Evolutionary conservation across 345 rosid genomes (phyloP).

Genomic region (Linum usitatissimum): DNA sequence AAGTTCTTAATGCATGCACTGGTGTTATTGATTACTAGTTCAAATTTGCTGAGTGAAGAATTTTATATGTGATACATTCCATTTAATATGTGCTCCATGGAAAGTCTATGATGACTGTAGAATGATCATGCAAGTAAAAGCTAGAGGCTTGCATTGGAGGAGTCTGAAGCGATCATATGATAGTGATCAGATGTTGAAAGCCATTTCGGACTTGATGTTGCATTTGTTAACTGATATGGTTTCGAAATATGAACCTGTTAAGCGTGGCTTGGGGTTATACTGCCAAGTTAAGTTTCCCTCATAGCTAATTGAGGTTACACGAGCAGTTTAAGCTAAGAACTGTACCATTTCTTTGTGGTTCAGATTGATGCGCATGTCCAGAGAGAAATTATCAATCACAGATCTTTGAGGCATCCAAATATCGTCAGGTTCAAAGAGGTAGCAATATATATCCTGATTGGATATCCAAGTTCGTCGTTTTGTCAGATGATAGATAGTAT

Average conservation of each 20-base stretch:
- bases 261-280: neutral
- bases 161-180: no score
- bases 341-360: neutral
- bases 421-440: conserved; percentile 7
- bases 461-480: neutral
- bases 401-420: conserved; percentile 7
- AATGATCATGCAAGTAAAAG: neutral
- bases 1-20: neutral
- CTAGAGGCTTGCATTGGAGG: neutral
- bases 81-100: neutral
- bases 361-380: conserved; percentile 6
- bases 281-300: neutral
- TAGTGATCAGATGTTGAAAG: no score
- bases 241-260: neutral
- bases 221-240: neutral
- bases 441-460: neutral
- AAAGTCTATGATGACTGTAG: neutral
- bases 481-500: neutral
- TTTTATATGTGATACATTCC: no score
- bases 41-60: no score
- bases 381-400: conserved; percentile 7
- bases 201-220: neutral
- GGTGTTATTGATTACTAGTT: no score
- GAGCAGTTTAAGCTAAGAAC: neutral
- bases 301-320: neutral